phyloP scores from a whole-genome alignment of 192 early-diverging fungal species.

The Coemansia sp. region DNA sequence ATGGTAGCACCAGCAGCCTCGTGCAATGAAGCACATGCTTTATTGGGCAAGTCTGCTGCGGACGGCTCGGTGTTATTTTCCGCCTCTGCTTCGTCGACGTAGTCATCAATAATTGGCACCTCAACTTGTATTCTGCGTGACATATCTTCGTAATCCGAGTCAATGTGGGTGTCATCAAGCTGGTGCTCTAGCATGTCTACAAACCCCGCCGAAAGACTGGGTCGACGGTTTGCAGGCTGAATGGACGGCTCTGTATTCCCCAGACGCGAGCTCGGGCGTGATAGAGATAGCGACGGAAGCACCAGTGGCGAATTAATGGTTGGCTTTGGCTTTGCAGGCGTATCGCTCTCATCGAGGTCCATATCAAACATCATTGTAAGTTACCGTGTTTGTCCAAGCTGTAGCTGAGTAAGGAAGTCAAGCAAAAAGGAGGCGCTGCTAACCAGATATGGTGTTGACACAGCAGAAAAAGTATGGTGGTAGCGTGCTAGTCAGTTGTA shows the following conservation, averaged over 20 bases:
- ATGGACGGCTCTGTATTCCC: slow-evolving; percentile 20
- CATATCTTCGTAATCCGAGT: slow-evolving; percentile 52
- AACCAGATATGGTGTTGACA: slow-evolving; percentile 1
- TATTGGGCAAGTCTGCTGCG: background rate
- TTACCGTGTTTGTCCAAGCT: slow-evolving; percentile 21
- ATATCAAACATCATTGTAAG: slow-evolving; percentile 47
- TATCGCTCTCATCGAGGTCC: slow-evolving; percentile 33
- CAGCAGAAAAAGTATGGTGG: background rate
- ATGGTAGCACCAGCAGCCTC: background rate
- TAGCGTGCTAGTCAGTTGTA: slow-evolving; percentile 43
- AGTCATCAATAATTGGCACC: slow-evolving; percentile 50
- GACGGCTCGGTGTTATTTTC: background rate
- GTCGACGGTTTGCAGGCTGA: slow-evolving; percentile 22
- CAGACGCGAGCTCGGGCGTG: slow-evolving; percentile 38
- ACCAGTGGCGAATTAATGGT: slow-evolving; percentile 21
- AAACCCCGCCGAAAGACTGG: slow-evolving; percentile 39
- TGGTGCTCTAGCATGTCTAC: slow-evolving; percentile 45
- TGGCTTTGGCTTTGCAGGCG: slow-evolving; percentile 2
- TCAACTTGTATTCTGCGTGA: slow-evolving; percentile 38
- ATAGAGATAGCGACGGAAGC: slow-evolving; percentile 36
- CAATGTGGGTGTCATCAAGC: slow-evolving; percentile 41
- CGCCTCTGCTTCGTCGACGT: slow-evolving; percentile 26
- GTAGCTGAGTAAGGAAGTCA: slow-evolving; percentile 23
- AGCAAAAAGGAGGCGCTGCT: slow-evolving; percentile 17
- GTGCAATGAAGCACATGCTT: background rate